phyloP scores from a whole-genome alignment of 1,284 basidiomycete genomes.

The Cystobasidium pallidum region DNA sequence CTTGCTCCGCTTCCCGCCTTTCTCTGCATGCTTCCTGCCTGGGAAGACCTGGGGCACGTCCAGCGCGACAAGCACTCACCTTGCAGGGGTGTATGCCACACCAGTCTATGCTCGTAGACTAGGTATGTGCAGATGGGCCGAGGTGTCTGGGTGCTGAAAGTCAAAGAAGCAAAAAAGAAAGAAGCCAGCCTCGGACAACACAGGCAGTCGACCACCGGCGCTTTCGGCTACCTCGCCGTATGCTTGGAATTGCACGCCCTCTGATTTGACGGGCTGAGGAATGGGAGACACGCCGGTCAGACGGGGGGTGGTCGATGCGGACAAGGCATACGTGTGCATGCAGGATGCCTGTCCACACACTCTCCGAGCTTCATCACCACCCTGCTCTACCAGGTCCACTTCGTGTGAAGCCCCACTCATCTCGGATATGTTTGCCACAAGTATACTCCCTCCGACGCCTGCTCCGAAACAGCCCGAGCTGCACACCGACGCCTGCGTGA shows the following conservation, averaged over 20 bases:
- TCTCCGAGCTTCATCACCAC: neutral
- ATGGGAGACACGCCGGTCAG: neutral
- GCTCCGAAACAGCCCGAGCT: neutral
- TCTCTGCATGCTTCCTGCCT: neutral
- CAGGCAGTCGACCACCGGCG: neutral
- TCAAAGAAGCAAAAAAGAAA: neutral
- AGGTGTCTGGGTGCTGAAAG: neutral
- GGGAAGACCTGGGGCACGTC: neutral
- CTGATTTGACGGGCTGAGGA: conserved; percentile 3
- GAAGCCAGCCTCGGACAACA: neutral
- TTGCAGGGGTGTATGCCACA: neutral
- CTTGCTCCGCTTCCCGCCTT: neutral
- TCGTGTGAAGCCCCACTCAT: too few species aligned
- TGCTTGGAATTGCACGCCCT: neutral
- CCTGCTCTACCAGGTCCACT: neutral
- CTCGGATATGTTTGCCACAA: conserved; percentile 3
- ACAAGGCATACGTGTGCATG: neutral
- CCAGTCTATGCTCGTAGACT: conserved; percentile 1
- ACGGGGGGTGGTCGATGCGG: neutral
- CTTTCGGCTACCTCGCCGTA: neutral
- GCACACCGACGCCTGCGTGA: too few species aligned
- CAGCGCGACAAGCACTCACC: neutral
- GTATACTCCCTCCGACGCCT: neutral
- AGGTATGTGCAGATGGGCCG: neutral
- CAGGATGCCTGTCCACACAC: too few species aligned